Evolutionary conservation across 2,329 filamentous ascomycete genomes (phyloP), one percentile per base, ranked within the genome.

Genomic region (Ceratocystis huliohia): DNA sequence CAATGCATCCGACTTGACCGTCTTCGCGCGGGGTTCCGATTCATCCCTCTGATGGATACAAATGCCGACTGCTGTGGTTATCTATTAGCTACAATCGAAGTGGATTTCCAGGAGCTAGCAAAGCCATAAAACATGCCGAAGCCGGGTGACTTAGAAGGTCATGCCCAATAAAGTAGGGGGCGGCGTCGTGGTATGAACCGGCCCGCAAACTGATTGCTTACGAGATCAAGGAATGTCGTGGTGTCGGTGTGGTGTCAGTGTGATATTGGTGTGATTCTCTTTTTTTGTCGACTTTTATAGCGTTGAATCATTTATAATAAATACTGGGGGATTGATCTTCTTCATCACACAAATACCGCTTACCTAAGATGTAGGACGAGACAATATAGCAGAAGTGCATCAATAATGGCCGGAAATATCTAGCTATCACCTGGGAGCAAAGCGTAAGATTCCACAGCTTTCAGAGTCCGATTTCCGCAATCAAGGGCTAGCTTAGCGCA

Each of bases 1-100:
- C 80, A 82, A 30, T 84, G 82, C 71, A 80, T 84, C 71, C 81
- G 83, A 2, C 78, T 85, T 13, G 82, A 84, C 73, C 80, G 82
- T 48, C 77, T 85, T 1, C 78, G 76, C 61, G 74, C 74, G 61
- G 83, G 83, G 20, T 84, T 83, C 73, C 79, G 83, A 57, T 81
- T 83, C 69, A 74, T 85, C 64, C 74, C 76, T 48, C 76, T 85
- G 57, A 73, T 78, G 69, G 78, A 83, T 67, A 73, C 74, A 25
- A 74, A 76, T 30, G 79, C 81, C 20, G 73, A 76, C 59, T 74
- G 75, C 13, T 80, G 78, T 65, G 76, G 76, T 8, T 78, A 80
- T 69, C 72, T 85, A 62, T 74, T 84, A 50, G 79, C 84, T 64
- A 81, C 76, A 67, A 76, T 85, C 41, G 74, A 78, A 56, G 84